Evolutionary conservation across 495 filamentous ascomycete genomes (phyloP).

Genomic region (Hypoxylon cercidicola): DNA sequence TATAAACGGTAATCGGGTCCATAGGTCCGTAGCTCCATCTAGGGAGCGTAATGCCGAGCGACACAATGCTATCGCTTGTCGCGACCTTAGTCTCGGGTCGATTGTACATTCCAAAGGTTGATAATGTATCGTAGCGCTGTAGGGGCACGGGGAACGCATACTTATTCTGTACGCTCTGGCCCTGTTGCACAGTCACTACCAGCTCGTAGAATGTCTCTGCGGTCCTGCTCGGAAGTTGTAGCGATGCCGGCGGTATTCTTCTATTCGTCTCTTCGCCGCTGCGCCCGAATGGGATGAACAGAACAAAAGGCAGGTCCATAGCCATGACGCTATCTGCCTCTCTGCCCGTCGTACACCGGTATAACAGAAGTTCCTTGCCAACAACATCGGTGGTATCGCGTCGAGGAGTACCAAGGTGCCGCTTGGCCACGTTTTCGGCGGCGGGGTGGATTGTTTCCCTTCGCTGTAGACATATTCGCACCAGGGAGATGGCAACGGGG

Average conservation of each 20-base stretch:
- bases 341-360: conserved; percentile 82
- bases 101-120: conserved; percentile 99
- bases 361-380: conserved; percentile 93
- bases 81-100: conserved; percentile 86
- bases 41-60: conserved; percentile 87
- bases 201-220: conserved; percentile 98
- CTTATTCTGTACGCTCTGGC: conserved; percentile 83
- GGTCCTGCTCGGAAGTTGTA: conserved; percentile 89
- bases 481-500: conserved; percentile 89
- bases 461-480: conserved; percentile 91
- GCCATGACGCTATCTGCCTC: conserved; percentile 87
- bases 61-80: conserved; percentile 90
- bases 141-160: conserved; percentile 92
- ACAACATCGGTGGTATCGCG: conserved; percentile 93
- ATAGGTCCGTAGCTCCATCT: conserved; percentile 96
- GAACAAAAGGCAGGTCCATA: conserved; percentile 98
- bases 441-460: conserved; percentile 96
- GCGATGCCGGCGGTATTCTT: conserved; percentile 89
- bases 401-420: conserved; percentile 88
- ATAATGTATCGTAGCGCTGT: conserved; percentile 92
- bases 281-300: conserved; percentile 95
- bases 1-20: conserved; percentile 94
- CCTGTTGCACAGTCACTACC: conserved; percentile 94
- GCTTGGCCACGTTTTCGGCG: conserved; percentile 92
- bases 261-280: conserved; percentile 87